These are phyloP conservation scores for Penicillium fuscoglaucum DNA, from an alignment of 2,329 filamentous ascomycete genomes.

Conservation along the genomic window DNA sequence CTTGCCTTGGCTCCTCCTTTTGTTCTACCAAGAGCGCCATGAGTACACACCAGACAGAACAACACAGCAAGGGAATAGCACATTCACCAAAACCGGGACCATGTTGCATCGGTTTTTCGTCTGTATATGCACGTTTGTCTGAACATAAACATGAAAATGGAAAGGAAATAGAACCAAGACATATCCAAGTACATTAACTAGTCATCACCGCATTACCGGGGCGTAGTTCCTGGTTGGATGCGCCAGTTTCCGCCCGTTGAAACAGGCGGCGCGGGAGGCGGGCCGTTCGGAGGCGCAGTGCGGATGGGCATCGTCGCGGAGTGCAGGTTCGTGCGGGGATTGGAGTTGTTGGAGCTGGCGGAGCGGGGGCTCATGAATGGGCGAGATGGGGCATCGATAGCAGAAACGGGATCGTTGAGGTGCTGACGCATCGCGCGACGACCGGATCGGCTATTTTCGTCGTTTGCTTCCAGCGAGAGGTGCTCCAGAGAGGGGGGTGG, in stretches of 20 bases:
- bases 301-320: constrained; percentile 67
- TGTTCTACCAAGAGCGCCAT: neutral
- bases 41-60: neutral
- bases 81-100: neutral
- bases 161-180: neutral
- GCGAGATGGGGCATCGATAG: constrained; percentile 40
- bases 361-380: constrained; percentile 43
- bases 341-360: constrained; percentile 39
- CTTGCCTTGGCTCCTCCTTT: neutral
- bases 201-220: neutral
- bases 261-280: constrained; percentile 59
- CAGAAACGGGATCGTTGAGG: constrained; percentile 39
- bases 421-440: constrained; percentile 31
- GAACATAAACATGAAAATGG: constrained; percentile 1
- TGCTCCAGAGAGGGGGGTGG: constrained; percentile 46
- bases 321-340: constrained; percentile 37
- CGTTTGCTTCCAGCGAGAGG: constrained; percentile 45
- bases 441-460: constrained; percentile 28
- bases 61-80: neutral
- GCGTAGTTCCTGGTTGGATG: constrained; percentile 20
- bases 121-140: neutral
- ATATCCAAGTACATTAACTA: neutral
- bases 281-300: constrained; percentile 58
- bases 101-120: neutral
- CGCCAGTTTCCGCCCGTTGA: constrained; percentile 31